Evolutionary conservation across 805 yeast genomes (phyloP).

Genomic region (Metschnikowia henanensis): DNA sequence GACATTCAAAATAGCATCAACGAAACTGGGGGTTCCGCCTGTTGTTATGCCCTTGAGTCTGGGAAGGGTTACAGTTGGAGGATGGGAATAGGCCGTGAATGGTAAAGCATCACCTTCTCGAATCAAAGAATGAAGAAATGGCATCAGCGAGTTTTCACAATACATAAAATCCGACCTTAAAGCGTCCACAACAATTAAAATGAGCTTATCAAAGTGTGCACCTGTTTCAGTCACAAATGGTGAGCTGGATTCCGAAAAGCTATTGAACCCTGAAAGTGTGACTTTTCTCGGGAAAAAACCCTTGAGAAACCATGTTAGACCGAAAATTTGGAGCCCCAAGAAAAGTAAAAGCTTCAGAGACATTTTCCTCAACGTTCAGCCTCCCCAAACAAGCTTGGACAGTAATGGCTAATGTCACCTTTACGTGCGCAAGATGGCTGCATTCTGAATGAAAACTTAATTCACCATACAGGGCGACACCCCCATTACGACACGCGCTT

Average conservation of each 20-base stretch:
- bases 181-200: constrained; percentile 91
- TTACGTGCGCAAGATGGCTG: too few species aligned
- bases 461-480: too few species aligned
- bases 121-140: constrained; percentile 62
- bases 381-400: too few species aligned
- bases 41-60: constrained; percentile 91
- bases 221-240: constrained; percentile 17
- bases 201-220: constrained; percentile 62
- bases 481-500: too few species aligned
- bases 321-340: constrained; percentile 30
- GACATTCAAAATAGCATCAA: constrained; percentile 91
- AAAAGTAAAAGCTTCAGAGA: not conserved
- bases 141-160: constrained; percentile 61
- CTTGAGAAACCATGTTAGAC: constrained; percentile 61
- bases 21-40: constrained; percentile 90
- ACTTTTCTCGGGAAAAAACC: constrained; percentile 95
- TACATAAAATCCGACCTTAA: constrained; percentile 86
- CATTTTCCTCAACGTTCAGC: not conserved
- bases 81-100: constrained; percentile 87
- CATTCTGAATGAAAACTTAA: too few species aligned
- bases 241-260: constrained; percentile 25
- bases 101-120: constrained; percentile 74
- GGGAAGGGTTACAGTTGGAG: constrained; percentile 97
- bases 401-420: too few species aligned
- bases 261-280: constrained; percentile 58